Evolutionary conservation across 2,329 filamentous ascomycete genomes (phyloP).

Genomic region (Alternaria gansuensis): DNA sequence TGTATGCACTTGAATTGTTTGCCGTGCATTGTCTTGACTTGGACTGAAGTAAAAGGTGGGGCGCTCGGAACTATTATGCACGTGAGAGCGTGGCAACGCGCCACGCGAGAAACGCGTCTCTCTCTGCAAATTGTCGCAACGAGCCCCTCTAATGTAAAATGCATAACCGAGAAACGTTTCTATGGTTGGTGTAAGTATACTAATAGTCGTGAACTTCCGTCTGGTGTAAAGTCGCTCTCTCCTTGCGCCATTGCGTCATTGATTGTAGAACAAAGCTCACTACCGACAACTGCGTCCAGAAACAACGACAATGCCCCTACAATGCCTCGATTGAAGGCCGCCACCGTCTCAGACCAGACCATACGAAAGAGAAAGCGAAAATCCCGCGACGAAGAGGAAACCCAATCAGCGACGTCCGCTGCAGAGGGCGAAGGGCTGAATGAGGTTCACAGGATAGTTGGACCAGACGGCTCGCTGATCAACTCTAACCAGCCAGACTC

Average conservation of each 20-base stretch:
- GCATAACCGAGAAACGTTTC: not conserved
- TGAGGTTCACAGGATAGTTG: constrained; percentile 10
- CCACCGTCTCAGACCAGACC: constrained; percentile 56
- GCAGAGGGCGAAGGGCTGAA: constrained; percentile 19
- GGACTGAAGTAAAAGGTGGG: not conserved
- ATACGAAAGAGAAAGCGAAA: constrained; percentile 58
- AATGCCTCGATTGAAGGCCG: constrained; percentile 52
- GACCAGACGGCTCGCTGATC: constrained; percentile 9
- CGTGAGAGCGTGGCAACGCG: constrained; percentile 30
- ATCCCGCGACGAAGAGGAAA: constrained; percentile 33
- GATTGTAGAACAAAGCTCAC: constrained; percentile 23
- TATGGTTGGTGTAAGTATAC: not conserved
- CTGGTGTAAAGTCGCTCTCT: not conserved
- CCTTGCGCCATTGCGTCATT: constrained; percentile 38
- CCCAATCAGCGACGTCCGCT: constrained; percentile 20
- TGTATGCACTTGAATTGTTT: not conserved
- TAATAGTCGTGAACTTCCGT: not conserved
- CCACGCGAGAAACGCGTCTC: constrained; percentile 10
- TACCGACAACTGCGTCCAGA: constrained; percentile 6
- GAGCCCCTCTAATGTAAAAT: not conserved
- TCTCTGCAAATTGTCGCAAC: not conserved
- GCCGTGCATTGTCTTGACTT: not conserved
- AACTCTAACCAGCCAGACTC: constrained; percentile 9
- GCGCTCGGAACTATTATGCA: not conserved
- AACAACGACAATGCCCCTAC: constrained; percentile 26